Evolutionary conservation across 176 grass and related monocot species (phyloP).

Genomic region (Aegilops bicornis): DNA sequence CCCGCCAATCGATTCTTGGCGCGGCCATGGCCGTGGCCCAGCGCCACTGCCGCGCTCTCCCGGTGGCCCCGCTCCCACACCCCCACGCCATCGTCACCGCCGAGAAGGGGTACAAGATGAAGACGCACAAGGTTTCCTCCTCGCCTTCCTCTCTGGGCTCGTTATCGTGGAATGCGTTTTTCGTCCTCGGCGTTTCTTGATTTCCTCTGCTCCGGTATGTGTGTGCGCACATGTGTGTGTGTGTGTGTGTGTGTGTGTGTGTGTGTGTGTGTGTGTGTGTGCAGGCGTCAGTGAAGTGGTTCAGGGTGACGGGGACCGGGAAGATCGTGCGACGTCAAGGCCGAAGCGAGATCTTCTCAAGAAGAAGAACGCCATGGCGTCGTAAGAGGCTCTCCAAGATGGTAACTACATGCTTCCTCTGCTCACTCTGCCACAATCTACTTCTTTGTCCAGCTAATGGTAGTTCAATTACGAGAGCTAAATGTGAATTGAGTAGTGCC

Average conservation of each 20-base stretch:
- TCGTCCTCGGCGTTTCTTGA: conserved; percentile 20
- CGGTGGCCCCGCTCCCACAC: conserved; percentile 25
- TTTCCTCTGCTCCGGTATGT: neutral
- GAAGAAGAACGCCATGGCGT: conserved; percentile 97
- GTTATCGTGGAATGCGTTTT: neutral
- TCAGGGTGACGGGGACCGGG: conserved; percentile 70
- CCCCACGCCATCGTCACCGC: conserved; percentile 60
- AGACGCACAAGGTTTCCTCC: conserved; percentile 80
- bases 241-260: no score
- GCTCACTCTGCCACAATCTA: neutral
- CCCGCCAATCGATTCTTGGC: conserved; percentile 55
- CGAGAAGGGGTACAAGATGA: conserved; percentile 81
- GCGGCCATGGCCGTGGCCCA: conserved; percentile 47
- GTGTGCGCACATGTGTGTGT: no score
- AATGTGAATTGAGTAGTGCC: neutral
- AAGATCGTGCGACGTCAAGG: conserved; percentile 83
- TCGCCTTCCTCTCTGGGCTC: neutral
- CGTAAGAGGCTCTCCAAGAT: conserved; percentile 86
- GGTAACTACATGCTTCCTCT: conserved; percentile 35
- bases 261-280: neutral
- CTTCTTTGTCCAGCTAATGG: neutral
- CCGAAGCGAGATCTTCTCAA: no score
- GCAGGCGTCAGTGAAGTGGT: conserved; percentile 74
- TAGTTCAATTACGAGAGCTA: neutral
- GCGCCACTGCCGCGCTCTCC: neutral